Conservation (phyloP, 2,329 filamentous ascomycete genomes). For the Claviceps pazoutovae region DNA sequence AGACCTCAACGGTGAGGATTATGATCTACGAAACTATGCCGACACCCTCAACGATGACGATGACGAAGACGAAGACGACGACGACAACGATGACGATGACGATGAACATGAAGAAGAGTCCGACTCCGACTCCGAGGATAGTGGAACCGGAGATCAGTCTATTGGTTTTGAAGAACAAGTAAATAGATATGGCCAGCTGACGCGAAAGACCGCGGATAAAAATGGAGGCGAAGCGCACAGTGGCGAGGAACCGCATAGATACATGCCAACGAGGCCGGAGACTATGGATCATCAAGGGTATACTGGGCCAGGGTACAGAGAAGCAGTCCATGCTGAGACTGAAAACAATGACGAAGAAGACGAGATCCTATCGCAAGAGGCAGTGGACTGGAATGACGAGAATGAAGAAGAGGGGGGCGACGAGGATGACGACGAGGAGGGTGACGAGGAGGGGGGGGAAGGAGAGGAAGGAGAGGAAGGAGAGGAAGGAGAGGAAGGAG, state of each 20-base stretch:
- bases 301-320: conserved; percentile 9
- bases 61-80: conserved; percentile 14
- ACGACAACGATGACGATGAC: conserved; percentile 20
- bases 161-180: conserved; percentile 21
- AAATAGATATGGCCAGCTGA: background rate
- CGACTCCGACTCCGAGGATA: conserved; percentile 5
- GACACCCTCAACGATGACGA: conserved; percentile 9
- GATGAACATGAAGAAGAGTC: conserved; percentile 8
- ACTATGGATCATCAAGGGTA: background rate
- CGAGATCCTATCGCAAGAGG: too few relatives aligned
- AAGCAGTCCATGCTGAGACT: conserved; percentile 13
- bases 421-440: conserved; percentile 5
- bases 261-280: background rate
- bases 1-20: conserved; percentile 19
- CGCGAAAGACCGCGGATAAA: background rate
- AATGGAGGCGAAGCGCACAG: conserved; percentile 1
- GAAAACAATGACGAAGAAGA: conserved; percentile 7
- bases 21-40: conserved; percentile 20
- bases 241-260: background rate
- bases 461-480: conserved; percentile 3
- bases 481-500: background rate
- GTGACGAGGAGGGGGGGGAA: conserved; percentile 9
- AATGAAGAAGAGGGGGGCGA: conserved; percentile 7
- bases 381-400: conserved; percentile 4
- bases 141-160: conserved; percentile 9